These are phyloP conservation scores for Thalassiosira mediterranea DNA, from an alignment of 352 stramenopile species.

Conservation along the genomic window DNA sequence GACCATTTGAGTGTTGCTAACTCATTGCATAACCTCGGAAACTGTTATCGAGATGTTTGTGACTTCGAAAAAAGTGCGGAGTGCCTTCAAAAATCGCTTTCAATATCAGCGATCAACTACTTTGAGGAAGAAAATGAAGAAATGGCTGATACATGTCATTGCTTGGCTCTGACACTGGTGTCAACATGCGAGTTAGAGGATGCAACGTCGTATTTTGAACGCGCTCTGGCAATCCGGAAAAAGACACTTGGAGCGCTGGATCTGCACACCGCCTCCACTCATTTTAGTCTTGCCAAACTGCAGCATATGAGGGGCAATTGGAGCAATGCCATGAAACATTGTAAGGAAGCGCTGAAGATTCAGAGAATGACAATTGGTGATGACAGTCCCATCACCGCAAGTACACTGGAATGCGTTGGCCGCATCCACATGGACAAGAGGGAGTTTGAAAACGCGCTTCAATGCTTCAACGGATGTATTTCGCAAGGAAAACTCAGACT, in stretches of 20 bases:
- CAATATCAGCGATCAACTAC: slow-evolving; percentile 42
- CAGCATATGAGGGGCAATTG: slow-evolving; percentile 58
- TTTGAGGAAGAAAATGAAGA: slow-evolving; percentile 63
- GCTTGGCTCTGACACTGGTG: slow-evolving; percentile 52
- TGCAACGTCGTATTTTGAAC: slow-evolving; percentile 52
- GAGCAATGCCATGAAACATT: slow-evolving; percentile 62
- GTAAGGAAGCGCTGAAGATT: slow-evolving; percentile 65
- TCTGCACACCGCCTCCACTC: slow-evolving; percentile 56
- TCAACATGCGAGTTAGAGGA: slow-evolving; percentile 59
- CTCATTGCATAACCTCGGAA: slow-evolving; percentile 71
- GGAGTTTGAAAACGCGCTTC: slow-evolving; percentile 60
- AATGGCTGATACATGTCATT: slow-evolving; percentile 63
- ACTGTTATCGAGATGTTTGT: slow-evolving; percentile 58
- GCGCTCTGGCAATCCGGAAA: slow-evolving; percentile 55
- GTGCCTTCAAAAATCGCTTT: slow-evolving; percentile 56
- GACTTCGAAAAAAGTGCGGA: slow-evolving; percentile 64
- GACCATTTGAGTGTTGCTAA: slow-evolving; percentile 70
- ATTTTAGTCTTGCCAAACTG: slow-evolving; percentile 50
- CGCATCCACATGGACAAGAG: slow-evolving; percentile 60
- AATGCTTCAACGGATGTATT: slow-evolving; percentile 57
- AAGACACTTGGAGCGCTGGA: slow-evolving; percentile 56
- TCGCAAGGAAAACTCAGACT: slow-evolving; percentile 47
- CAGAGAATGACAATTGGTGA: slow-evolving; percentile 57
- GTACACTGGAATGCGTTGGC: slow-evolving; percentile 61
- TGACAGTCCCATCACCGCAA: slow-evolving; percentile 48